Percentiles rank a stretch among this genome's conserved stretches.
These are phyloP conservation scores for Microglena sp. DNA, from an alignment of 139 green algal species.

Conservation along the genomic window DNA sequence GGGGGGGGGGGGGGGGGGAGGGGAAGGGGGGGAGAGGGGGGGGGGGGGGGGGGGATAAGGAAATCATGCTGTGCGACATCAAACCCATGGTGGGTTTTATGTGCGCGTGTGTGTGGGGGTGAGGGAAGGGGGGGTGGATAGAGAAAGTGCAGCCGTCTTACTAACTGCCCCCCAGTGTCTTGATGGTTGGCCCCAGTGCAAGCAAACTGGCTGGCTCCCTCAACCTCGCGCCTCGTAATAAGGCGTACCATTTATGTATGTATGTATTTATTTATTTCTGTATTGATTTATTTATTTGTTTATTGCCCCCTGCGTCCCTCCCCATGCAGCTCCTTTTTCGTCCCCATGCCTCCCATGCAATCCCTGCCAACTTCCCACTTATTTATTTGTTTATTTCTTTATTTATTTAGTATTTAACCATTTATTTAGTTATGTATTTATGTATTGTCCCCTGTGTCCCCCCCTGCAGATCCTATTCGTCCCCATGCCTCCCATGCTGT, in stretches of 20 bases:
- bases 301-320: no score
- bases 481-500: conserved; percentile 49
- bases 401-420: background rate
- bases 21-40: background rate
- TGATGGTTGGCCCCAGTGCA: background rate
- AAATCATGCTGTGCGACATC: background rate
- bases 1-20: background rate
- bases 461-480: conserved; percentile 36
- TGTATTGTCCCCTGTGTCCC: background rate
- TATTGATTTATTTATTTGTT: no score
- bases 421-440: background rate
- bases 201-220: no score
- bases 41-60: background rate
- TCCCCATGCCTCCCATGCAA: conserved; percentile 40
- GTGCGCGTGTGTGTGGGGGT: background rate
- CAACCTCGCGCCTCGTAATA: no score
- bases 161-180: background rate
- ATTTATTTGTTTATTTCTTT: no score
- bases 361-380: no score
- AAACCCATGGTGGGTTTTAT: background rate
- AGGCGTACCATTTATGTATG: no score
- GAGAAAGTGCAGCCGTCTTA: background rate
- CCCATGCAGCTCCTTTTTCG: no score
- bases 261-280: no score
- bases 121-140: no score